These are phyloP conservation scores for Spinacia oleracea DNA, from an alignment of 179 eudicot species.

Conservation along the genomic window DNA sequence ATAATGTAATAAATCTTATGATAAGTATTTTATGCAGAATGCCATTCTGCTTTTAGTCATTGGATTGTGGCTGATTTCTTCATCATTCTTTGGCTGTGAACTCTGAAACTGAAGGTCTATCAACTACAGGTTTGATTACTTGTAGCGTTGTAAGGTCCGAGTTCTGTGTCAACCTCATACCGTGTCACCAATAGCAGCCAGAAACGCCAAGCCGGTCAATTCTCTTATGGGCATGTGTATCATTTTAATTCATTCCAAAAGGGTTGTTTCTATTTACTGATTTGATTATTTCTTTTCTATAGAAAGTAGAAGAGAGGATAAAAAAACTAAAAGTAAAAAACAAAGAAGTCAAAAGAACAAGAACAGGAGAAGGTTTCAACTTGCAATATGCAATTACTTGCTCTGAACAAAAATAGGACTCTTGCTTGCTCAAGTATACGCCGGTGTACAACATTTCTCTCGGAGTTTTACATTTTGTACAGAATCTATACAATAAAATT, in stretches of 20 bases:
- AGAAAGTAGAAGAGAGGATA: too few species aligned
- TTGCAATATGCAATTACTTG: background rate
- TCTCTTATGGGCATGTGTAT: too few species aligned
- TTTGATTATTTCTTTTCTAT: too few species aligned
- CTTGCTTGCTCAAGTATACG: background rate
- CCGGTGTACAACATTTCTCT: slow-evolving; percentile 13
- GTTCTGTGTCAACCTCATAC: background rate
- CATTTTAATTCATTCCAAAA: too few species aligned
- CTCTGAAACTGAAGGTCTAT: background rate
- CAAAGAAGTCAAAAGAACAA: background rate
- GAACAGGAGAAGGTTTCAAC: background rate
- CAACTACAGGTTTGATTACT: background rate
- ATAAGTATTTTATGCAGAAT: background rate
- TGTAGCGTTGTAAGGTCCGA: too few species aligned
- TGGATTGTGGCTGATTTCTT: background rate
- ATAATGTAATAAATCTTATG: slow-evolving; percentile 30
- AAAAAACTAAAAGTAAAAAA: too few species aligned
- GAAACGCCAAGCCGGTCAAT: too few species aligned
- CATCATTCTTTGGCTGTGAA: background rate
- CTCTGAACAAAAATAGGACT: background rate
- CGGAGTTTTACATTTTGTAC: slow-evolving; percentile 12
- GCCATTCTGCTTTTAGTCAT: slow-evolving; percentile 5
- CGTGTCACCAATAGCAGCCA: too few species aligned
- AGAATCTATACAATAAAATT: slow-evolving; percentile 30
- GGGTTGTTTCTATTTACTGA: too few species aligned